Evolutionary conservation across 1,284 basidiomycete species (phyloP), one percentile per base, ranked within the genome.

Genomic region (Trametes sp.): DNA sequence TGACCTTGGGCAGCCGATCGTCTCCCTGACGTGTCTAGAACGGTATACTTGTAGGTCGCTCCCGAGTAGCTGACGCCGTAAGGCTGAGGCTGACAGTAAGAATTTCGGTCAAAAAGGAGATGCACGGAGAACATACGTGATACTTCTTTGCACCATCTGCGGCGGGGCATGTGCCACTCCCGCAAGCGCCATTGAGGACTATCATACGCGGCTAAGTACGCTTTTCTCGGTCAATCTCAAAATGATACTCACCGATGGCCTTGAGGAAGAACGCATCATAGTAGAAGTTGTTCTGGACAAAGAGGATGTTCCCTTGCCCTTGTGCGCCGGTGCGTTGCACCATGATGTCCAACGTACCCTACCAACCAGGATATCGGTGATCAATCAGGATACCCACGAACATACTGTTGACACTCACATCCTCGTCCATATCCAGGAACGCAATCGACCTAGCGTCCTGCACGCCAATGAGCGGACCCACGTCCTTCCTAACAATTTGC

Each of bases 201-300:
- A 65, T 21, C 21, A 2, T 24, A 2, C 10, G 1, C 4, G 7
- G 23, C 1, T 26, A 4, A 46, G 23, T 6, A 46, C 14, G 4
- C 45, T 10, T 28, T 14, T 41, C 41, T 51, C 29, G 4, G 50
- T 9, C 2, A 7, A 14, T 4, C 23, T 53, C 60, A 28, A 38
- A 16, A 1, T 45, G 45, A 14, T 54, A 57, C 86, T 52, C 54
- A 95, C 94, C 89, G 54, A 97, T 92, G 1, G 96, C 94, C 75
- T 98, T 98, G 62, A 99, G 83, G 86, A 99, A 99, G 82, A 99
- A 99, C 0, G 98, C 96, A 71, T 99, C 98, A 73, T 96, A 96
- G 74, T 98, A 99, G 73, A 96, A 95, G 77, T 98, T 98, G 76
- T 99, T 99, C 77, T 98, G 95, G 44, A 99, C 82, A 70, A 99